Evolutionary conservation across 2,329 filamentous ascomycete genomes (phyloP).

Genomic region (Pyricularia grisea): DNA sequence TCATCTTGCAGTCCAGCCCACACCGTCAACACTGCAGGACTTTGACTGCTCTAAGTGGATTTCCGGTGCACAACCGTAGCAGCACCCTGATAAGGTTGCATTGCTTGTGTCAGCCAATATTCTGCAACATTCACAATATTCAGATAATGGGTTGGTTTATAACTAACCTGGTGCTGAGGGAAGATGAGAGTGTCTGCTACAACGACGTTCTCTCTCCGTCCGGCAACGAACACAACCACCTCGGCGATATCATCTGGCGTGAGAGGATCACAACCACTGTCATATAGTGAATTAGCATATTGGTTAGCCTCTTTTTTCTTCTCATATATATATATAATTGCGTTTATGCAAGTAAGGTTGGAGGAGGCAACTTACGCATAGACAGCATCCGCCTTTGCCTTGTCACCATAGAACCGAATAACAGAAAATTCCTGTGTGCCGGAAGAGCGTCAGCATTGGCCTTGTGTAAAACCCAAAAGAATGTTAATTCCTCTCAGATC

Average conservation of each 20-base stretch:
- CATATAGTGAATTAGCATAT: conserved; percentile 2
- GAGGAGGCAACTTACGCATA: conserved; percentile 53
- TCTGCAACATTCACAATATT: no score
- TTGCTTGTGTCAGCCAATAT: neutral
- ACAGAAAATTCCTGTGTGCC: conserved; percentile 66
- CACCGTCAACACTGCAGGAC: neutral
- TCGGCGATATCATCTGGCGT: conserved; percentile 89
- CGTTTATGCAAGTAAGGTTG: neutral
- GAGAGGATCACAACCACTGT: conserved; percentile 66
- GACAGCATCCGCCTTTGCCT: conserved; percentile 79
- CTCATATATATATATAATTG: neutral
- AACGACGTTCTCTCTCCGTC: conserved; percentile 81
- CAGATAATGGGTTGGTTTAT: neutral
- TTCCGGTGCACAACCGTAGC: conserved; percentile 22
- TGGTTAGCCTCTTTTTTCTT: conserved; percentile 1
- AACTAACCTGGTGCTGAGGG: conserved; percentile 70
- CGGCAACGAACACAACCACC: conserved; percentile 76
- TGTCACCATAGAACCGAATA: conserved; percentile 81
- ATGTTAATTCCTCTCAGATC: neutral
- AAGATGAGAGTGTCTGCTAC: conserved; percentile 80
- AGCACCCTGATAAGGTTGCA: conserved; percentile 14
- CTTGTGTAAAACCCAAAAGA: neutral
- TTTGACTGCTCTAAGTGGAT: conserved; percentile 4
- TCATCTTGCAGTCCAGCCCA: neutral
- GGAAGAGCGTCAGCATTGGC: conserved; percentile 5